phyloP scores from a whole-genome alignment of 441 rosid species.

The Euphorbia celastroides region DNA sequence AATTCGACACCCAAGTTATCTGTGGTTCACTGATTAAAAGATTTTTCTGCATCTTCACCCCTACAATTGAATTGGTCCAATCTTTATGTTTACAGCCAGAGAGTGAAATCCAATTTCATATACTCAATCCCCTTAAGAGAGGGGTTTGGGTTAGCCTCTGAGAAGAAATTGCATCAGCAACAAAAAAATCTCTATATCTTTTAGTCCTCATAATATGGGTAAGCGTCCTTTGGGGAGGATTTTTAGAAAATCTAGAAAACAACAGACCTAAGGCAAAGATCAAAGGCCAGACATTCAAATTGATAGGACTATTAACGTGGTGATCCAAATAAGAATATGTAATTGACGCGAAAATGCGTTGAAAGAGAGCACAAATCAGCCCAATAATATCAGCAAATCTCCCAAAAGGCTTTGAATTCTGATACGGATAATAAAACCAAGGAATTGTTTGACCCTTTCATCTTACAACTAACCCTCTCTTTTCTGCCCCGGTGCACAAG shows the following conservation, averaged over 20 bases:
- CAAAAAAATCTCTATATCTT: background rate
- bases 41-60: background rate
- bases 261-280: constrained; percentile 4
- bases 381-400: background rate
- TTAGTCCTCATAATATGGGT: background rate
- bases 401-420: constrained; percentile 4
- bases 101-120: background rate
- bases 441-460: background rate
- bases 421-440: constrained; percentile 12
- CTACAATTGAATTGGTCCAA: background rate
- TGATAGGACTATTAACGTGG: background rate
- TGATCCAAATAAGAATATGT: background rate
- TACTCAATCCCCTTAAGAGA: constrained; percentile 1
- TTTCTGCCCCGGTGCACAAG: constrained; percentile 5
- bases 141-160: background rate
- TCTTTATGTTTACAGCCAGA: too few relatives aligned
- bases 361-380: background rate
- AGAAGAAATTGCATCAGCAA: background rate
- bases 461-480: background rate
- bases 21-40: background rate
- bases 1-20: background rate
- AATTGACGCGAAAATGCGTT: background rate
- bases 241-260: background rate
- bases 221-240: background rate
- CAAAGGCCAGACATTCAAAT: constrained; percentile 1